Percentiles rank a stretch among this genome's conserved stretches.
These are phyloP conservation scores for Fraxinus greggii DNA, from an alignment of 305 asterid species.

Conservation along the genomic window DNA sequence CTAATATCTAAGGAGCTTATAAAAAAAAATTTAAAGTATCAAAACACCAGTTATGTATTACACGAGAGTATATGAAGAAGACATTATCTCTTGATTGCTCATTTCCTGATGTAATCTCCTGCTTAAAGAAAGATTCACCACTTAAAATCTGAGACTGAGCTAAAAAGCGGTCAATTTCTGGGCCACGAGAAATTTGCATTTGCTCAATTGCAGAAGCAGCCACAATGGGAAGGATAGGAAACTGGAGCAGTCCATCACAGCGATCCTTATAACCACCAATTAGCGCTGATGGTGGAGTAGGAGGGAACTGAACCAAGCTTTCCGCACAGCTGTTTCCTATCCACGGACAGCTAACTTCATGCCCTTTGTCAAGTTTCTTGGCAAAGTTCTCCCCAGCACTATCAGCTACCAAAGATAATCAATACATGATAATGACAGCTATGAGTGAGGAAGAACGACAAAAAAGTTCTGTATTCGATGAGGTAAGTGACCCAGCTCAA, in stretches of 20 bases:
- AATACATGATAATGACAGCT: conserved; percentile 27
- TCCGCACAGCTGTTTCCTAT: conserved; percentile 90
- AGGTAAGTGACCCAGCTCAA: neutral
- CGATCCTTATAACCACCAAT: conserved; percentile 99
- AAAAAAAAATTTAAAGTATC: conserved; percentile 19
- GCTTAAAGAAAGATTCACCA: conserved; percentile 66
- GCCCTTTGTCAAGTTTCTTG: conserved; percentile 72
- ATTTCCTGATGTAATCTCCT: conserved; percentile 57
- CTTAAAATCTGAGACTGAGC: conserved; percentile 52
- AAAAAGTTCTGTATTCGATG: neutral
- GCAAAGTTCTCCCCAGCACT: conserved; percentile 74
- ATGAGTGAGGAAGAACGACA: conserved; percentile 21
- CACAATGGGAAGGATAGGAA: conserved; percentile 82
- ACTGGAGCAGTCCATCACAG: conserved; percentile 94
- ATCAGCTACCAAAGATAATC: conserved; percentile 45
- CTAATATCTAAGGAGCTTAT: conserved; percentile 14
- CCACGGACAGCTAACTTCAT: conserved; percentile 86
- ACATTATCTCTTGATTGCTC: conserved; percentile 61
- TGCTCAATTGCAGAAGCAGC: conserved; percentile 81
- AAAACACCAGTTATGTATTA: conserved; percentile 22
- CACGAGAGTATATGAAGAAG: conserved; percentile 70
- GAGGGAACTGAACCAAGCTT: conserved; percentile 98
- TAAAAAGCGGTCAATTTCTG: conserved; percentile 86
- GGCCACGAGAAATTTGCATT: conserved; percentile 63
- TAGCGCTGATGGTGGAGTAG: conserved; percentile 96